Conservation (phyloP, 805 yeast genomes). For the Ogataea corticis region DNA sequence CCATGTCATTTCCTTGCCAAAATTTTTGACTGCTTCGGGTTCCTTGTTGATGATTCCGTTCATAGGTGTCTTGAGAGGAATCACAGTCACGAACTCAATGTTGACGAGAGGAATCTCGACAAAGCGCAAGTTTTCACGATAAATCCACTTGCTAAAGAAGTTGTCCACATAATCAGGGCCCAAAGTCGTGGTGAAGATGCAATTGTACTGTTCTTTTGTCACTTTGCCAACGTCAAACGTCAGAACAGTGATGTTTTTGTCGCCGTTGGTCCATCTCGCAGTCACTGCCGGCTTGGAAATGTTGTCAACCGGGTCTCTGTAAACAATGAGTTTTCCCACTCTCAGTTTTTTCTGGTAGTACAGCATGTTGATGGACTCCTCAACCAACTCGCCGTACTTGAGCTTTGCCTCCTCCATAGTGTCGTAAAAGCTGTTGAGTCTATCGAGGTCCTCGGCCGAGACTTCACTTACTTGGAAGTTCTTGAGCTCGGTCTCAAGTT, state of each 20-base stretch:
- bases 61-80: conserved; percentile 36
- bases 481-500: conserved; percentile 48
- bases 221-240: conserved; percentile 43
- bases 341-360: conserved; percentile 48
- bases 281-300: conserved; percentile 54
- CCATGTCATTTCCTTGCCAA: conserved; percentile 37
- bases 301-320: conserved; percentile 42
- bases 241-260: conserved; percentile 39
- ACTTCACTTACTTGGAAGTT: conserved; percentile 32
- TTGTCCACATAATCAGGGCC: conserved; percentile 34
- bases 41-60: conserved; percentile 40
- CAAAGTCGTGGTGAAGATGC: conserved; percentile 28
- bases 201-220: conserved; percentile 15
- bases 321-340: conserved; percentile 60
- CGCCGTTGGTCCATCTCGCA: conserved; percentile 41
- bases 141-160: conserved; percentile 37
- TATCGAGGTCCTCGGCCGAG: conserved; percentile 40
- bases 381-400: conserved; percentile 46
- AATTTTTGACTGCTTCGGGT: conserved; percentile 36
- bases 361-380: conserved; percentile 48
- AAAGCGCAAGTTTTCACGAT: conserved; percentile 19
- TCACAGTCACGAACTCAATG: conserved; percentile 46
- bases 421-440: conserved; percentile 46
- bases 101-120: conserved; percentile 41
- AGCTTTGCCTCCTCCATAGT: conserved; percentile 47